phyloP scores from a whole-genome alignment of 2,329 filamentous ascomycete genomes.

The Sclerotinia trifoliorum region DNA sequence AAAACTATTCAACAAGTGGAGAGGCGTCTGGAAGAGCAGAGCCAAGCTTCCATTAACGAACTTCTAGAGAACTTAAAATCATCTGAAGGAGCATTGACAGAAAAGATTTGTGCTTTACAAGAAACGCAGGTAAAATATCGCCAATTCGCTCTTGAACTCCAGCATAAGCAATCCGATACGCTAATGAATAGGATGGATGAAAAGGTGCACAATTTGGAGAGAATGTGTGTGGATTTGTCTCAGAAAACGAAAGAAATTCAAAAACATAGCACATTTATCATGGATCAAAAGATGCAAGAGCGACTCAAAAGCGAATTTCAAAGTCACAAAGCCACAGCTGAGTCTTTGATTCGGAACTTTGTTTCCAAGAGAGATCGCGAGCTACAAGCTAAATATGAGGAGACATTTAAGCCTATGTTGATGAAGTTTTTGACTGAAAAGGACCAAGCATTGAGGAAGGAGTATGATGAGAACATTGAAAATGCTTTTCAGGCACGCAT shows the following conservation, averaged over 20 bases:
- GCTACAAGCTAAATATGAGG: conserved; percentile 17
- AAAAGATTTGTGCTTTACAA: conserved; percentile 5
- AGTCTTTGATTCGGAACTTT: conserved; percentile 7
- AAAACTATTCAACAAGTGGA: conserved; percentile 14
- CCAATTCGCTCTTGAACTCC: not conserved
- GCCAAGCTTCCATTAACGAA: not conserved
- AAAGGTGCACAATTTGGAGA: not conserved
- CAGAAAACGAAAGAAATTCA: not conserved
- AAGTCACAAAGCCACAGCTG: not conserved
- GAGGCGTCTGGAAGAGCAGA: not conserved
- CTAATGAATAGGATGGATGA: conserved; percentile 8
- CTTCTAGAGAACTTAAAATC: not conserved
- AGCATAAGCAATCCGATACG: not conserved
- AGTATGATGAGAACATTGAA: conserved; percentile 7
- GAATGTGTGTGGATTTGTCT: not conserved
- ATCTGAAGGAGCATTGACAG: not conserved
- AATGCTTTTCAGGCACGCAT: not conserved
- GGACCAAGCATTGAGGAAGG: conserved; percentile 5
- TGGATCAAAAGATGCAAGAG: conserved; percentile 8
- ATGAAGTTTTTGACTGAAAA: conserved; percentile 5
- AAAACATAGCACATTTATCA: not conserved
- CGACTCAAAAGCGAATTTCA: not conserved
- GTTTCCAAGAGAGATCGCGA: conserved; percentile 7
- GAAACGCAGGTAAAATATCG: not conserved
- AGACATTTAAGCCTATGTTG: conserved; percentile 16